Evolutionary conservation across 805 yeast species (phyloP).

Genomic region (Schizosaccharomyces osmophilus): DNA sequence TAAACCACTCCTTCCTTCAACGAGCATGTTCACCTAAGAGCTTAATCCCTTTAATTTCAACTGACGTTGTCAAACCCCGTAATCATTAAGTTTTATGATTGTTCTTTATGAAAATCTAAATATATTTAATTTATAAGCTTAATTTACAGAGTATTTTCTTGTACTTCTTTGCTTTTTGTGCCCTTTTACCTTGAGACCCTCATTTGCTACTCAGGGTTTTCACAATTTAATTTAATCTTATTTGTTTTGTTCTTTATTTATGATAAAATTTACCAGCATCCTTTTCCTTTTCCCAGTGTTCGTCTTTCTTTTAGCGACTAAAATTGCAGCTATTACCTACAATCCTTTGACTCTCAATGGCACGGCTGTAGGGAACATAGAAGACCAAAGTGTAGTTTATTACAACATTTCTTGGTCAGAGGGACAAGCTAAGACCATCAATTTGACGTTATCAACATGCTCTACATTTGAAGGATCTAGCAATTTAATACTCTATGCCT

Average conservation of each 20-base stretch:
- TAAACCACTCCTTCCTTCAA: conserved; percentile 40
- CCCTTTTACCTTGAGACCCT: no score
- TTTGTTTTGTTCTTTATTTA: no score
- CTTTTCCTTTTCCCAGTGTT: background rate
- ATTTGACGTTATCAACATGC: background rate
- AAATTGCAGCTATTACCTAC: background rate
- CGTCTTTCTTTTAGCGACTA: background rate
- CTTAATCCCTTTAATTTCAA: background rate
- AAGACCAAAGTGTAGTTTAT: background rate
- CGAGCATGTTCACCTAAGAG: background rate
- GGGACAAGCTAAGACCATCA: background rate
- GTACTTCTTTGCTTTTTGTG: no score
- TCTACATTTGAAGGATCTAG: background rate
- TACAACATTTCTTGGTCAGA: background rate
- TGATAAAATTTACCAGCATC: background rate
- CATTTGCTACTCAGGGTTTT: no score
- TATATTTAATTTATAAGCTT: background rate
- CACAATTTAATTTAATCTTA: no score
- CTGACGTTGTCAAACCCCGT: background rate
- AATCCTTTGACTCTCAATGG: background rate
- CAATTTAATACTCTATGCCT: background rate
- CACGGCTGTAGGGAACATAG: background rate
- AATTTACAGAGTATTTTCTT: no score
- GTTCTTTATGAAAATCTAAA: background rate
- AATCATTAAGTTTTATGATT: background rate